Evolutionary conservation across 1,284 basidiomycete genomes (phyloP).

Genomic region (Puccinia novopanici): DNA sequence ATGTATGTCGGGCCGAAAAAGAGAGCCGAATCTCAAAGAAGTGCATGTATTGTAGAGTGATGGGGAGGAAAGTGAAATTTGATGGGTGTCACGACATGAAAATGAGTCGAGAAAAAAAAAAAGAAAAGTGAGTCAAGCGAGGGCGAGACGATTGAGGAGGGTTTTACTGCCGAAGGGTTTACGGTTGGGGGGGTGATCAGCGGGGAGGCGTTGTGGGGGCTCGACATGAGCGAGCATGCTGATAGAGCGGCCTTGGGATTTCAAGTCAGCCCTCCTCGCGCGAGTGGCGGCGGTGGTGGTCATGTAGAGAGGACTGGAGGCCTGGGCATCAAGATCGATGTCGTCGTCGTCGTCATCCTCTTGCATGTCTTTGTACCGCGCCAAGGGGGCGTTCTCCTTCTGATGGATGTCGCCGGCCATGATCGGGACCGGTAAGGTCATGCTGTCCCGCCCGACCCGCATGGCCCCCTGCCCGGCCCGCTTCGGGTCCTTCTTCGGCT

Average conservation of each 20-base stretch:
- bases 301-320: not conserved
- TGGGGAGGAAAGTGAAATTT: not conserved
- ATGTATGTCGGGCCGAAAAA: not conserved
- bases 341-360: not conserved
- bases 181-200: not conserved
- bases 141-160: not conserved
- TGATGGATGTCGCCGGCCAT: not conserved
- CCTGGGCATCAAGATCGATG: not conserved
- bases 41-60: not conserved
- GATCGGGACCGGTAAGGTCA: not conserved
- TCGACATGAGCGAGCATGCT: not conserved
- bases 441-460: not conserved
- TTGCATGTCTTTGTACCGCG: not conserved
- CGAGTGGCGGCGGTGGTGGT: not conserved
- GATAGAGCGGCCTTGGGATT: not conserved
- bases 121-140: not conserved
- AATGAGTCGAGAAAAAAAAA: not conserved
- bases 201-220: not conserved
- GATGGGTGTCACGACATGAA: too few species aligned
- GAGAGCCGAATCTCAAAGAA: too few species aligned
- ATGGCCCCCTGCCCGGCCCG: not conserved
- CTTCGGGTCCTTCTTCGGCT: slow-evolving; percentile 3
- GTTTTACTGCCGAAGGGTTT: not conserved
- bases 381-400: not conserved
- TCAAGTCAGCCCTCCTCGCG: not conserved